Evolutionary conservation across 192 early-diverging fungal genomes (phyloP), one percentile per base, ranked within the genome.

Genomic region (Backusella westeae): DNA sequence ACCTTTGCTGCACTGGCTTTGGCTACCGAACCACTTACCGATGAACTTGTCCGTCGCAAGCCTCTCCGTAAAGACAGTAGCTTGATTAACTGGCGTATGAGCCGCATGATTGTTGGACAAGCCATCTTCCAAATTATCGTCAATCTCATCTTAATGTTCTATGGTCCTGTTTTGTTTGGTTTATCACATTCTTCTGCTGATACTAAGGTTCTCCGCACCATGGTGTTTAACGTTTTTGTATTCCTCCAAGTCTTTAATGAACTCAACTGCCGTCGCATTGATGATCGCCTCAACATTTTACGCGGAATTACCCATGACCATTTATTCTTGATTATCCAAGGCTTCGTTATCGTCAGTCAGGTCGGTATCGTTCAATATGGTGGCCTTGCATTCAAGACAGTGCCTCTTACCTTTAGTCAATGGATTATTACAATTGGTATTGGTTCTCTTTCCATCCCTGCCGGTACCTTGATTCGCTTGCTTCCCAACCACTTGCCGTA

Each of bases 171-270:
- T 6, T 77, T 94, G 49, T 94, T 94, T 82, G 87, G 89, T 56
- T 85, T 92, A 46, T 67, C 71, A 19, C 66, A 82, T 19, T 36
- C 76, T 38, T 29, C 70, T 6, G 49, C 74, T 5, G 88, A 90
- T 69, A 34, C 78, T 32, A 72, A 77, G n/a, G 80, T 86, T 15
- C 81, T 91, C 52, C 89, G 90, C 56, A 94, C 95, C n/a, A 87
- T 96, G 78, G 91, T 97, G 14, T 97, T 97, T 87, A 98, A 98
- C 85, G 82, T 91, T 4, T 98, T 97, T 87, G 94, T 98, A 19
- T 96, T 96, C 82, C 88, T 95, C 59, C 96, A 98, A 84, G 87
- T 97, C 19, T 97, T 98, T 81, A 98, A 98, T 84, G 93, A 96
- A 79, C 84, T 98, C 85, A 98, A 98, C 87, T 94, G 92, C 75